phyloP scores from a whole-genome alignment of 2,329 filamentous ascomycete genomes.

The Colletotrichum musae region DNA sequence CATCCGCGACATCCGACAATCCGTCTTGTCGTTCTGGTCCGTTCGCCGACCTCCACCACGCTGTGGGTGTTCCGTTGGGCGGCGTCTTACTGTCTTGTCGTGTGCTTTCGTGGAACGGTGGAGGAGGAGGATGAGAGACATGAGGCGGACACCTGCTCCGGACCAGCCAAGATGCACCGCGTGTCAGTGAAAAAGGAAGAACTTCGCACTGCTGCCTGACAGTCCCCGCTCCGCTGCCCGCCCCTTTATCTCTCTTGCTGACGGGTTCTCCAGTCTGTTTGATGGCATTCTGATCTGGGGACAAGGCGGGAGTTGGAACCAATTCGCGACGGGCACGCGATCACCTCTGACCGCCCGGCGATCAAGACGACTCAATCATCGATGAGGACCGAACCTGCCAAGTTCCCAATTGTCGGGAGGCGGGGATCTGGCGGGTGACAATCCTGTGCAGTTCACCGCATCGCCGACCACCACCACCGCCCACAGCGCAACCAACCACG shows the following conservation, averaged over 20 bases:
- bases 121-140: neutral
- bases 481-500: constrained; percentile 1
- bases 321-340: constrained; percentile 17
- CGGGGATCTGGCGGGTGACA: constrained; percentile 11
- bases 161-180: constrained; percentile 1
- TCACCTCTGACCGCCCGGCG: neutral
- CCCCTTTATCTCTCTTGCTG: constrained; percentile 10
- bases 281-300: too few relatives aligned
- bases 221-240: constrained; percentile 16
- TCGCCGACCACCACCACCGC: constrained; percentile 7
- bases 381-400: neutral
- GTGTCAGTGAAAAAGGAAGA: neutral
- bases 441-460: neutral
- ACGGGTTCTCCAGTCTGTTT: too few relatives aligned
- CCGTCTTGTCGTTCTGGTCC: constrained; percentile 35
- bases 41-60: constrained; percentile 20
- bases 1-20: constrained; percentile 38
- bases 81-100: neutral
- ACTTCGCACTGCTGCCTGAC: neutral
- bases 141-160: neutral
- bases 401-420: neutral
- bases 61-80: neutral
- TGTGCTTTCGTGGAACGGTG: neutral
- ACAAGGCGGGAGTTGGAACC: too few relatives aligned
- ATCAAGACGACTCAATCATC: neutral